Evolutionary conservation across 2,329 filamentous ascomycete genomes (phyloP), one percentile per base, ranked within the genome.

Genomic region (Clarireedia monteithiana): DNA sequence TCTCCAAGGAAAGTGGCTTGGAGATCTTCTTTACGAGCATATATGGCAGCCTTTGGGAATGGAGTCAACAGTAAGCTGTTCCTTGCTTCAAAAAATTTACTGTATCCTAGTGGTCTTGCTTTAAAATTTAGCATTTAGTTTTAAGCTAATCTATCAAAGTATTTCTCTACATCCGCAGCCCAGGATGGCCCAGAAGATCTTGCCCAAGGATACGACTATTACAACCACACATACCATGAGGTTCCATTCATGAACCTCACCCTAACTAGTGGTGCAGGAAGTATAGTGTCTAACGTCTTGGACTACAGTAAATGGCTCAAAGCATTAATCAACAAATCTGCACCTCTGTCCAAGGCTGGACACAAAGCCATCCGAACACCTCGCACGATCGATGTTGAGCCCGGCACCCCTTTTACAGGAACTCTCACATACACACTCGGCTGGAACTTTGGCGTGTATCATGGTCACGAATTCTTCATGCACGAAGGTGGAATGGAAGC

Each of bases 221-320:
- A 73, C 5, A 59, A 70, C 1, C 57, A 64, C 1, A 60, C 59
- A 1, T 59, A 60, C 0, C 26, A 48, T 6, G 69, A 69, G 42
- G 60, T 68, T 4, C 54, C 60, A 3, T 62, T 70, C 9, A 62
- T 67, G 14, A 64, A 73, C 4, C 60, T 64, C 2, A 63, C 67
- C 3, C 66, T 66, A 42, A 68, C 65, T 5, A 70, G 70, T 47
- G 77, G 75, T 0, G 75, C 75, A 0, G 77, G 77, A 0, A 70
- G 69, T 15, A 69, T 77, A 23, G 68, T 81, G 23, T 76, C 74
- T 23, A 77, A 72, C 48, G 76, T 76, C 1, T 52, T 70, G 6
- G 79, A 82, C 66, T 81, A 79, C 62, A 64, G 71, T 1, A 74
- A 73, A 61, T 84, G 79, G 80, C 60, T 81, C 2, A 68, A 69